Conservation (phyloP, 495 filamentous ascomycete species). For the Aspergillus sclerotioniger region DNA sequence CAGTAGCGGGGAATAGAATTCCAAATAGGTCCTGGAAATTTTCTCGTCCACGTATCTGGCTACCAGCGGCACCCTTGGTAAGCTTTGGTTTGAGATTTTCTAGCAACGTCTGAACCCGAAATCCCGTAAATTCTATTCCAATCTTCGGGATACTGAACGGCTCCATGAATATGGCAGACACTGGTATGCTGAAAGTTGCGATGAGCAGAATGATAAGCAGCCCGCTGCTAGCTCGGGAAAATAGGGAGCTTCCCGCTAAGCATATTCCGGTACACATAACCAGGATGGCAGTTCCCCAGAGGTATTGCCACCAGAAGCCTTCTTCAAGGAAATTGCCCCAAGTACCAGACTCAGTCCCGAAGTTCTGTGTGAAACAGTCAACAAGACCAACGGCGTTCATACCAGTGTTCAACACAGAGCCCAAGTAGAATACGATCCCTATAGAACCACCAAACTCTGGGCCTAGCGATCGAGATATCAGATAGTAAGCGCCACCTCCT, state of each 20-base stretch:
- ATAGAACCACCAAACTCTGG: conserved; percentile 93
- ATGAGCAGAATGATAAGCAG: conserved; percentile 71
- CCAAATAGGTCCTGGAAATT: conserved; percentile 84
- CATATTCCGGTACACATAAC: conserved; percentile 74
- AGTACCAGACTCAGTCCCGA: conserved; percentile 59
- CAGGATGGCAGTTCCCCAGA: conserved; percentile 72
- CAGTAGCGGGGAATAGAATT: conserved; percentile 83
- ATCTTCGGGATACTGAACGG: conserved; percentile 62
- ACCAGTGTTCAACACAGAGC: conserved; percentile 80
- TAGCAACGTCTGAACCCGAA: conserved; percentile 64
- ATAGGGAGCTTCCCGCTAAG: conserved; percentile 76
- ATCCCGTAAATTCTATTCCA: conserved; percentile 73
- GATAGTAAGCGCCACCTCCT: conserved; percentile 83
- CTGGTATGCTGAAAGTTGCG: conserved; percentile 77
- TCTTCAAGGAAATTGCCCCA: conserved; percentile 63
- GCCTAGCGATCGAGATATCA: conserved; percentile 82
- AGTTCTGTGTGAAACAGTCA: conserved; percentile 77
- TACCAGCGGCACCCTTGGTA: conserved; percentile 65
- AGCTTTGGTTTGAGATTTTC: conserved; percentile 70
- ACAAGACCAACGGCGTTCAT: conserved; percentile 88
- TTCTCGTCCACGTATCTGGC: conserved; percentile 62
- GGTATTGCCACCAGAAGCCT: conserved; percentile 75
- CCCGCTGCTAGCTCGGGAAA: conserved; percentile 75
- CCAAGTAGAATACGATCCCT: conserved; percentile 84
- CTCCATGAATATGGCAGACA: conserved; percentile 64